These are phyloP conservation scores for Petrea volubilis DNA, from an alignment of 257 asterid genomes.

Conservation along the genomic window DNA sequence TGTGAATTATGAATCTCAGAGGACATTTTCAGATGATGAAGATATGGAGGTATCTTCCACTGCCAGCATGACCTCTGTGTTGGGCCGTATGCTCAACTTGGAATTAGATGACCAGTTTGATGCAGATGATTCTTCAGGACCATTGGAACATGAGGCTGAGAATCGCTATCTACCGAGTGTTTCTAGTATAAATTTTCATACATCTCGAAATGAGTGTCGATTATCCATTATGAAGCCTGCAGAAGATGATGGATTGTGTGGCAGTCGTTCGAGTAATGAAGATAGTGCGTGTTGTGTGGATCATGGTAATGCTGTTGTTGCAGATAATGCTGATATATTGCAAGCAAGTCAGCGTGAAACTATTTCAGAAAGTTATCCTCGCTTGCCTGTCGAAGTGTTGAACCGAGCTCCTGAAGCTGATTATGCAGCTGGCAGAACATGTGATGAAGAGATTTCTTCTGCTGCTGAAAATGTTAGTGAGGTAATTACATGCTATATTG, in stretches of 20 bases:
- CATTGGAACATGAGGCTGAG: constrained; percentile 36
- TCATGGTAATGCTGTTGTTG: not conserved
- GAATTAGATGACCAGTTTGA: constrained; percentile 69
- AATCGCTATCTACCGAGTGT: constrained; percentile 19
- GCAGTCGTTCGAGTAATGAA: not conserved
- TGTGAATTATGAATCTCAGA: constrained; percentile 38
- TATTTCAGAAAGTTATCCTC: too few relatives aligned
- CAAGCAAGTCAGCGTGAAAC: too few relatives aligned
- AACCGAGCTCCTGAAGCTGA: too few relatives aligned
- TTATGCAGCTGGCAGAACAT: too few relatives aligned
- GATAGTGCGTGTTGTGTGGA: constrained; percentile 15
- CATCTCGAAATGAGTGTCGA: too few relatives aligned
- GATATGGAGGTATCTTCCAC: constrained; percentile 85
- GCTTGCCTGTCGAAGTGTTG: too few relatives aligned
- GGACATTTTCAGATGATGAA: constrained; percentile 61
- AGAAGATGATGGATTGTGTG: constrained; percentile 17
- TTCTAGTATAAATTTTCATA: constrained; percentile 16
- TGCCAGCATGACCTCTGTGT: constrained; percentile 79
- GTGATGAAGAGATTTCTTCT: constrained; percentile 10
- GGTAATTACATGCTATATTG: constrained; percentile 32
- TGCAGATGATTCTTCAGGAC: constrained; percentile 39
- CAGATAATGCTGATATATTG: not conserved
- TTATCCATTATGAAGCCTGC: too few relatives aligned
- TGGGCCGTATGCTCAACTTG: constrained; percentile 74
- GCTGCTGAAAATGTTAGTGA: constrained; percentile 29